Conservation (phyloP, 176 grass and related monocot species). For the sorghum (Sorghum bicolor) region Sorghum_bicolor_NCBIv3 NC_012873.2:58687501-58688000, state of each 20-base stretch:
- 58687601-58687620: constrained; percentile 46
- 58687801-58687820: not conserved
- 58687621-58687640: constrained; percentile 69
- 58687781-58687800: not conserved
- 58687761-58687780: not conserved
- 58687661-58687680: constrained; percentile 79
- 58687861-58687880: no score
- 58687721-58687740: constrained; percentile 53
- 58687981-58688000: no score
- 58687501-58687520: no score
- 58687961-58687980: no score
- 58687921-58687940: no score
- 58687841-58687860: not conserved
- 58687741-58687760: not conserved
- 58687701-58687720: constrained; percentile 79
- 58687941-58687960: no score
- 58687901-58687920: no score
- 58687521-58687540: constrained; percentile 46
- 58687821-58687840: not conserved
- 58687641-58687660: constrained; percentile 77
- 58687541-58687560: constrained; percentile 68
- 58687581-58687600: constrained; percentile 54
- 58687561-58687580: constrained; percentile 79
- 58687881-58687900: no score
- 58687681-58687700: constrained; percentile 72